Base-by-base conservation (phyloP, 1,284 basidiomycete species). In the Phellopilus nigrolimitatus region DNA sequence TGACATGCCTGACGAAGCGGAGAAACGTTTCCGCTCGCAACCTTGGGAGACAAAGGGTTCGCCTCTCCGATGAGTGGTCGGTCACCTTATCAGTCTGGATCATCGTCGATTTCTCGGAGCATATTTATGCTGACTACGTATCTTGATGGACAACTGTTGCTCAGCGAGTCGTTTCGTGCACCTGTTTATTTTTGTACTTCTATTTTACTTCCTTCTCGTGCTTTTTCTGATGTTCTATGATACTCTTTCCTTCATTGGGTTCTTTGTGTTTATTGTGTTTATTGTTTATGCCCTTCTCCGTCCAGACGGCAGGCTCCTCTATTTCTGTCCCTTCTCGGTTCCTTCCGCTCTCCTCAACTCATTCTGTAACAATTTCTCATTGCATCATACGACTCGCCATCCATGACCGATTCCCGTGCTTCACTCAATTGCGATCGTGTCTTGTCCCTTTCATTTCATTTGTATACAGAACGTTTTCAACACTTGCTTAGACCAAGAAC, bases 1-100 rank as follows among this genome's bases (percentile, higher is more conserved):
- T 3, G n/a, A 36, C 6, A 27, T 24, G 13, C 34, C 45, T 30
- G 38, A 40, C 12, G 33, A 52, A 8, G 15, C 25, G 17, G 45
- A 25, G 17, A 25, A 19, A 4, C 47, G 42, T 8, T 42, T 40
- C 12, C 33, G 41, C 25, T 28, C 47, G 2, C 47, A 39, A 13
- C 46, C 53, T 33, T 45, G 47, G 47, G 47, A 45, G 17, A 39
- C 19, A n/a, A 37, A 40, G 21, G 48, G 41, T n/a, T 54, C 47
- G 15, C 53, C 47, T 5, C 34, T 47, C 7, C 40, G 41, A 8
- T 53, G 47, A 53, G 28, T 12, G n/a, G n/a, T 15, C 24, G 30
- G 9, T 5, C 30, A 4, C 7, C 6, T 31, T 19, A 19, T 19
- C 7, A 10, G 9, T 30, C 28, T 12, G n/a, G 34, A 37, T 13